Evolutionary conservation across 225 moss, liverwort and hornwort species (phyloP).

Genomic region (Sphagnum tenellum): DNA sequence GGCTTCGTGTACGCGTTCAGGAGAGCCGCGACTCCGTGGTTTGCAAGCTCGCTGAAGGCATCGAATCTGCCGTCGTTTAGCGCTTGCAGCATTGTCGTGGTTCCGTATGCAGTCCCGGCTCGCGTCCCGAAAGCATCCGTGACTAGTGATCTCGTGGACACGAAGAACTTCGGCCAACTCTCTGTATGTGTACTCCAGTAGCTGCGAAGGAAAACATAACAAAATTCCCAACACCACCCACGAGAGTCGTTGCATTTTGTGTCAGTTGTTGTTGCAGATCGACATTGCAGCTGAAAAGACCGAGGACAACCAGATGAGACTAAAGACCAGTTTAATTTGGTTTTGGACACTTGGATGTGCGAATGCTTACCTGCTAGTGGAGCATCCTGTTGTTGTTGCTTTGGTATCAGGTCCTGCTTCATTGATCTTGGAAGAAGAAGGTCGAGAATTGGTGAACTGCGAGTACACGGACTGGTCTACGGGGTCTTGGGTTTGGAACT

Average conservation of each 20-base stretch:
- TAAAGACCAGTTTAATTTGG: not conserved
- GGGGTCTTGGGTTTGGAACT: constrained; percentile 6
- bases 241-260: not conserved
- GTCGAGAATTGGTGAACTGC: constrained; percentile 16
- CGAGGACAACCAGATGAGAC: not conserved
- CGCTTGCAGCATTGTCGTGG: constrained; percentile 44
- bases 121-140: constrained; percentile 28
- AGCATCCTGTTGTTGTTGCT: constrained; percentile 16
- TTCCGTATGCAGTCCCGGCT: constrained; percentile 26
- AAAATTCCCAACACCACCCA: not conserved
- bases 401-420: constrained; percentile 38
- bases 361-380: constrained; percentile 20
- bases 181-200: constrained; percentile 45
- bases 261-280: too few species aligned
- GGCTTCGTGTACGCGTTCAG: constrained; percentile 43
- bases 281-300: too few species aligned
- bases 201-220: constrained; percentile 2
- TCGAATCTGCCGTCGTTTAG: constrained; percentile 36
- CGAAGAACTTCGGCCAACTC: constrained; percentile 43
- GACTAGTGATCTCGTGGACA: constrained; percentile 18
- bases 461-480: constrained; percentile 17
- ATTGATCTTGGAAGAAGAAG: constrained; percentile 24
- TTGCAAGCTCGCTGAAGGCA: constrained; percentile 42
- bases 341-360: constrained; percentile 18
- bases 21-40: constrained; percentile 36